A percentile compares a stretch with the other conserved stretches of the same genome.
These are phyloP conservation scores for Geosmithia morbida DNA, from an alignment of 2,329 filamentous ascomycete genomes.

Conservation along the genomic window DNA sequence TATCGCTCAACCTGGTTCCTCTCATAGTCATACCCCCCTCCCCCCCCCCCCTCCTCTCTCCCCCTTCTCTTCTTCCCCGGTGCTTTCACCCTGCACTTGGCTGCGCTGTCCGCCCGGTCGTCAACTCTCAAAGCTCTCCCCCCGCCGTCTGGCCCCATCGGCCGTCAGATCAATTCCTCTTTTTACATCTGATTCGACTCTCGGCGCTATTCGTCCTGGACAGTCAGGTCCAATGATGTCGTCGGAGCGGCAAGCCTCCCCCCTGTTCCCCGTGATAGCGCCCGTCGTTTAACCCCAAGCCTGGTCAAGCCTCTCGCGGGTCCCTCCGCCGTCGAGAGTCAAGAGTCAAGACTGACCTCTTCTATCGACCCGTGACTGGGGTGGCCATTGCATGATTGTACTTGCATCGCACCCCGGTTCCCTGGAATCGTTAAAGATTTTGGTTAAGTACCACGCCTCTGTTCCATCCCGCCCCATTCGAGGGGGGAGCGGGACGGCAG, in stretches of 20 bases:
- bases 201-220: not conserved
- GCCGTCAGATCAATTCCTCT: not conserved
- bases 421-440: not conserved
- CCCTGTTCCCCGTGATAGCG: not conserved
- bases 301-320: slow-evolving; percentile 4
- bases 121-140: too few species aligned
- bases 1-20: too few species aligned
- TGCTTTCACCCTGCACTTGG: too few species aligned
- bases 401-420: not conserved
- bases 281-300: not conserved
- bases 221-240: not conserved
- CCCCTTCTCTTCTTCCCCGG: too few species aligned
- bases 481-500: too few species aligned
- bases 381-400: too few species aligned
- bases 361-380: not conserved
- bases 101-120: too few species aligned
- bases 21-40: too few species aligned
- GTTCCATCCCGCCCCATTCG: not conserved
- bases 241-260: not conserved
- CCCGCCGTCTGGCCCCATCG: too few species aligned
- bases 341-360: not conserved
- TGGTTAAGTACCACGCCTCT: not conserved
- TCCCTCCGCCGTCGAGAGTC: too few species aligned
- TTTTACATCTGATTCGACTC: not conserved
- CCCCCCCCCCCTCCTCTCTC: too few species aligned